phyloP scores from a whole-genome alignment of 2,329 filamentous ascomycete genomes.

The Ceratocystis huliohia region DNA sequence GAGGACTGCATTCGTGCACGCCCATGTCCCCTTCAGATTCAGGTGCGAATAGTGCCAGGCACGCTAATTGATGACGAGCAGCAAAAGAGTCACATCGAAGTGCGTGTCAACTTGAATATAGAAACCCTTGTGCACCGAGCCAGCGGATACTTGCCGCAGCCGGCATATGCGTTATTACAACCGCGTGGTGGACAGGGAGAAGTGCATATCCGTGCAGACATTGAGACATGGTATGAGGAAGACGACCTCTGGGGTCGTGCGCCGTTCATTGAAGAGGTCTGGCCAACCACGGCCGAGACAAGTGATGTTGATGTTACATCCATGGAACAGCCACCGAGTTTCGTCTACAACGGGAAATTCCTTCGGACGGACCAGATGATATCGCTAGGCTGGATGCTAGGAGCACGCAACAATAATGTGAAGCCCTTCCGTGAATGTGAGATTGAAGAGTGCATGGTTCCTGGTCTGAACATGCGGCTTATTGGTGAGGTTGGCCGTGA shows the following conservation, averaged over 20 bases:
- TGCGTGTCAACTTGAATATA: constrained; percentile 22
- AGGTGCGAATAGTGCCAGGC: neutral
- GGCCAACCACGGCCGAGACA: neutral
- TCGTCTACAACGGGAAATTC: constrained; percentile 12
- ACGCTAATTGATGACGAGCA: neutral
- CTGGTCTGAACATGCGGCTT: constrained; percentile 28
- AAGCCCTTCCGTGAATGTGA: constrained; percentile 27
- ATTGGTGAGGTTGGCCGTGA: constrained; percentile 26
- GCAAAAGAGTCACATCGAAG: constrained; percentile 9
- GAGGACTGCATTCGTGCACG: constrained; percentile 16
- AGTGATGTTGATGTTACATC: neutral
- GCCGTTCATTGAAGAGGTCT: constrained; percentile 14
- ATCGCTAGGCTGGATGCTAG: constrained; percentile 25
- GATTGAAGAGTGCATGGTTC: constrained; percentile 30
- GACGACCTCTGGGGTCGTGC: neutral
- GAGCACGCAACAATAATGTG: constrained; percentile 22
- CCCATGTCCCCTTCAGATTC: constrained; percentile 18
- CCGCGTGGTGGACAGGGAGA: neutral
- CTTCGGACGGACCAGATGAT: constrained; percentile 24
- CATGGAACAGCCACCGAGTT: constrained; percentile 21
- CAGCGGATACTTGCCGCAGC: constrained; percentile 19
- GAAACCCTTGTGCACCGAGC: constrained; percentile 22
- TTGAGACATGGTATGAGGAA: constrained; percentile 14
- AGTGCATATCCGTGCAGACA: neutral
- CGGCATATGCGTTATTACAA: neutral